Evolutionary conservation across 2,329 filamentous ascomycete species (phyloP).

Genomic region (Fusarium piperis): DNA sequence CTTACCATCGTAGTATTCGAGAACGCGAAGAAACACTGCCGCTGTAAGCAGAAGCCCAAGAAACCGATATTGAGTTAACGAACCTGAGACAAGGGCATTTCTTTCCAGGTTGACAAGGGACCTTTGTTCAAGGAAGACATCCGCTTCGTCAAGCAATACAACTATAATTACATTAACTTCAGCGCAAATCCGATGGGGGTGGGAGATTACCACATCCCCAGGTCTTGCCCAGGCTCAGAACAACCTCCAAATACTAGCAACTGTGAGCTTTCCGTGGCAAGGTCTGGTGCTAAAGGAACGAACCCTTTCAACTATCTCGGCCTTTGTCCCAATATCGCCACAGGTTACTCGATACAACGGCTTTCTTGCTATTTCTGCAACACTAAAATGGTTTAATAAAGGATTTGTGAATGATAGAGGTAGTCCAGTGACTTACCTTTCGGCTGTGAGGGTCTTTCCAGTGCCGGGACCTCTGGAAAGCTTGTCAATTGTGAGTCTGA

Average conservation of each 20-base stretch:
- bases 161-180: neutral
- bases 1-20: conserved; percentile 48
- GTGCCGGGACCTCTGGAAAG: neutral
- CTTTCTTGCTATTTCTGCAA: neutral
- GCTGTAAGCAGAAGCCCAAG: no score
- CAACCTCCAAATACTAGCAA: neutral
- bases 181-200: no score
- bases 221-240: neutral
- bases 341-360: neutral
- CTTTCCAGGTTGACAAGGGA: neutral
- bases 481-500: neutral
- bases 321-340: neutral
- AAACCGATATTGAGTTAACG: no score
- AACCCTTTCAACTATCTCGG: neutral
- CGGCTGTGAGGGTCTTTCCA: neutral
- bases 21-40: conserved; percentile 46
- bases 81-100: neutral
- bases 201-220: neutral
- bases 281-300: no score
- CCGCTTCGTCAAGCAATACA: neutral
- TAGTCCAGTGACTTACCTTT: neutral
- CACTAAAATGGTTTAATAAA: neutral
- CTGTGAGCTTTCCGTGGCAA: no score
- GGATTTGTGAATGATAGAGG: no score
- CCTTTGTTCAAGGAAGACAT: conserved; percentile 15